Evolutionary conservation across 306 rosid genomes (phyloP).

Genomic region (Ormosia emarginata): DNA sequence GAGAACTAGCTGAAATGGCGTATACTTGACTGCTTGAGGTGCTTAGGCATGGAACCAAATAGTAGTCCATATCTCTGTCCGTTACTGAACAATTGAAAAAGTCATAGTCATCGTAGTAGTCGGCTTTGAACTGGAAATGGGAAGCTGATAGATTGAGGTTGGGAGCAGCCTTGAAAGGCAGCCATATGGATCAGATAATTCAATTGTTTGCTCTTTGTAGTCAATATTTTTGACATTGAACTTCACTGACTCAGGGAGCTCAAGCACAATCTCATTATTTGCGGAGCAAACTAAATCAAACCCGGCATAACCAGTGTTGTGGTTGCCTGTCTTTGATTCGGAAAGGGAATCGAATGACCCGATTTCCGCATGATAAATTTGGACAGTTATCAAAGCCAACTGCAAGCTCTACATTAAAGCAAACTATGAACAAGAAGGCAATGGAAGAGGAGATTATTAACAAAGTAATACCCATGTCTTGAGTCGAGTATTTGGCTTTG

Average conservation of each 20-base stretch:
- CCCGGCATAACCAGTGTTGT: slow-evolving; percentile 15
- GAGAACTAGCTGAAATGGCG: rapidly evolving
- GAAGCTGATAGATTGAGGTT: slow-evolving; percentile 7
- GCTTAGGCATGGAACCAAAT: slow-evolving; percentile 19
- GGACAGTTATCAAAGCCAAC: not conserved
- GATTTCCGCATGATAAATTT: slow-evolving; percentile 16
- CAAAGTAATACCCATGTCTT: not conserved
- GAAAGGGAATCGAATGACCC: slow-evolving; percentile 37
- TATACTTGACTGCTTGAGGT: not conserved
- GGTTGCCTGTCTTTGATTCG: slow-evolving; percentile 1
- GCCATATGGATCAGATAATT: not conserved
- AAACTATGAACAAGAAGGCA: not conserved
- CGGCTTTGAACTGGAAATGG: not conserved
- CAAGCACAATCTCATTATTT: not conserved
- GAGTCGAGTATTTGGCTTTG: not conserved
- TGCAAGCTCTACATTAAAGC: not conserved
- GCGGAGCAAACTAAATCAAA: slow-evolving; percentile 42
- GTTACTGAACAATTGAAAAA: slow-evolving; percentile 32
- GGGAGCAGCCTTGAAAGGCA: not conserved
- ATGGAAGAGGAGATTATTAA: not conserved
- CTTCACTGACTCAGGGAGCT: slow-evolving; percentile 31
- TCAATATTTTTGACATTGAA: slow-evolving; percentile 21
- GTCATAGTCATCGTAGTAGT: not conserved
- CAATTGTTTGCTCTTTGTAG: slow-evolving; percentile 28
- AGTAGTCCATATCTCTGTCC: rapidly evolving